phyloP scores from a whole-genome alignment of 179 eudicot species.

The Beta lomatogona region DNA sequence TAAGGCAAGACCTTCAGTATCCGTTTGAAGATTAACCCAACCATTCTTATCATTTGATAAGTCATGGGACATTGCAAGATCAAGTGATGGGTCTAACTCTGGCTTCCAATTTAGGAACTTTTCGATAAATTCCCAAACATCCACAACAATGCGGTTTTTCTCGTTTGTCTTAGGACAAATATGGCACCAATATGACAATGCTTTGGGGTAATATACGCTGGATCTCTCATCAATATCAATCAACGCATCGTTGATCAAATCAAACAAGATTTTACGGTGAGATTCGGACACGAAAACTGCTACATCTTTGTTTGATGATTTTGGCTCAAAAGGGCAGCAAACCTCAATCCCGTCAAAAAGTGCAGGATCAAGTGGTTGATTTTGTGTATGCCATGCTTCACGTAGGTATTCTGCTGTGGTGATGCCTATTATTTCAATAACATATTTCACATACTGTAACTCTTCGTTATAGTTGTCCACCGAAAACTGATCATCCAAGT shows the following conservation, averaged over 20 bases:
- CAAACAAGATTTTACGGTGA: conserved; percentile 61
- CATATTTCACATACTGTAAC: conserved; percentile 58
- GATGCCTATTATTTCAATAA: conserved; percentile 67
- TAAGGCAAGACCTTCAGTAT: conserved; percentile 61
- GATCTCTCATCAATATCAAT: conserved; percentile 58
- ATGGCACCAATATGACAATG: conserved; percentile 45
- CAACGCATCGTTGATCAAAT: conserved; percentile 71
- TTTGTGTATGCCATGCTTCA: conserved; percentile 55
- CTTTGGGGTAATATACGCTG: conserved; percentile 55
- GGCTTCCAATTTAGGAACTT: conserved; percentile 52
- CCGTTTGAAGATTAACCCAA: conserved; percentile 86
- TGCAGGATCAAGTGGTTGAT: conserved; percentile 62
- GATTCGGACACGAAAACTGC: conserved; percentile 9
- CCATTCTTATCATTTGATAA: conserved; percentile 42
- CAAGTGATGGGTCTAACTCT: conserved; percentile 41
- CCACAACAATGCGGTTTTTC: conserved; percentile 50
- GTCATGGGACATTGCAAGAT: conserved; percentile 55
- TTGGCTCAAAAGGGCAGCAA: conserved; percentile 42
- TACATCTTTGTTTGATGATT: conserved; percentile 25
- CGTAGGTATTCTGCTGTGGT: conserved; percentile 38
- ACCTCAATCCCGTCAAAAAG: conserved; percentile 59
- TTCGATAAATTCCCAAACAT: conserved; percentile 67
- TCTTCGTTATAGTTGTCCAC: conserved; percentile 30
- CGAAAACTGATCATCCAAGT: background rate
- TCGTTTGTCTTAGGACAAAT: conserved; percentile 54